Conservation (phyloP, 768 basidiomycete species). For the Termitomyces sp. region DNA sequence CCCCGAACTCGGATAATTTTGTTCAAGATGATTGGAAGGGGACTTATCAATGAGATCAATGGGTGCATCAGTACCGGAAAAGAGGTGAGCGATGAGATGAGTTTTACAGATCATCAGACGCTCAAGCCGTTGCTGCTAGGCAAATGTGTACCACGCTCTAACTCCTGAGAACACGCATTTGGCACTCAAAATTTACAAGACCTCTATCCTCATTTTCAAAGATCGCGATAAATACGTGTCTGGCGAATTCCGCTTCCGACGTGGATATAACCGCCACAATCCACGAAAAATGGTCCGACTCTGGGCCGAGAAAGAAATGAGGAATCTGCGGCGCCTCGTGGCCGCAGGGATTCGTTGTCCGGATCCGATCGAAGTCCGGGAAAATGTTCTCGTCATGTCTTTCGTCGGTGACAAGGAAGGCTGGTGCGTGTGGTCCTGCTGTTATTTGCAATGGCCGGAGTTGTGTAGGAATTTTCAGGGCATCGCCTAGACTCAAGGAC, state of each 20-base stretch:
- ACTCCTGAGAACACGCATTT: conserved; percentile 52
- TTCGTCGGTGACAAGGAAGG: conserved; percentile 81
- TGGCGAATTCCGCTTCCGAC: conserved; percentile 92
- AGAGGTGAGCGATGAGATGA: conserved; percentile 51
- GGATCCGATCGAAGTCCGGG: conserved; percentile 86
- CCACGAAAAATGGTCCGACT: conserved; percentile 98
- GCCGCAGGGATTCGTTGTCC: conserved; percentile 85
- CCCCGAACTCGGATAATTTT: conserved; percentile 91
- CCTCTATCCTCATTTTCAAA: conserved; percentile 95
- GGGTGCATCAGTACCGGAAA: conserved; percentile 98
- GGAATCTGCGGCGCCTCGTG: conserved; percentile 82
- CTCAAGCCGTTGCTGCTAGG: conserved; percentile 40
- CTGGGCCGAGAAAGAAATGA: conserved; percentile 99
- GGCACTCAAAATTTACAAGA: conserved; percentile 97
- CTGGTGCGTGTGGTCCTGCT: conserved; percentile 47
- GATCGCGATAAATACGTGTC: conserved; percentile 96
- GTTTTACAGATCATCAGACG: background rate
- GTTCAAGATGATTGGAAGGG: conserved; percentile 94
- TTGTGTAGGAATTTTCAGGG: conserved; percentile 40
- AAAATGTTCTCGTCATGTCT: conserved; percentile 95
- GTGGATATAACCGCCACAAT: conserved; percentile 84
- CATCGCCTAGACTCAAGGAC: conserved; percentile 92
- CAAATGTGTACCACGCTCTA: conserved; percentile 94
- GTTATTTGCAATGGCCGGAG: background rate
- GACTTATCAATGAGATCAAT: conserved; percentile 83